These are phyloP conservation scores for Suillus weaverae DNA, from an alignment of 768 basidiomycete genomes.

Conservation along the genomic window DNA sequence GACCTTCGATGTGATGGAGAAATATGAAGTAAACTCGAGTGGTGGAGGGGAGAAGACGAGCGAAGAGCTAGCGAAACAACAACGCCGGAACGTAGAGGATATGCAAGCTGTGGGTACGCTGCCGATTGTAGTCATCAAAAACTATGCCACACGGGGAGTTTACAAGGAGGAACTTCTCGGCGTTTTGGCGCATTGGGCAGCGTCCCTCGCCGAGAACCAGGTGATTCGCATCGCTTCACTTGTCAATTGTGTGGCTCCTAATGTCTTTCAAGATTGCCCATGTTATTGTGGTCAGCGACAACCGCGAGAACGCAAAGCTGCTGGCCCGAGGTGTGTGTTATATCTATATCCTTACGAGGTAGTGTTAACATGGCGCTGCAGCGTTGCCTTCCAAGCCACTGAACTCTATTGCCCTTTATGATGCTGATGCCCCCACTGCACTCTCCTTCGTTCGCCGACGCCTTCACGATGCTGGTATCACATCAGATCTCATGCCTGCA, in stretches of 20 bases:
- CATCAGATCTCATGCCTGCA: slow-evolving; percentile 52
- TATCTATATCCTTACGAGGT: not conserved
- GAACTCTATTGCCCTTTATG: slow-evolving; percentile 73
- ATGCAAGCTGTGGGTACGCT: slow-evolving; percentile 56
- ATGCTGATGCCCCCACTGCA: slow-evolving; percentile 81
- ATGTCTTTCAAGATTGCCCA: slow-evolving; percentile 70
- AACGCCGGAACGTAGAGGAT: slow-evolving; percentile 39
- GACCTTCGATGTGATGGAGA: slow-evolving; percentile 16
- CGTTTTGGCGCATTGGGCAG: slow-evolving; percentile 84
- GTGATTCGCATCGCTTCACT: slow-evolving; percentile 35
- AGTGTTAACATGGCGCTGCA: not conserved
- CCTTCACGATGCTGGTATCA: slow-evolving; percentile 56
- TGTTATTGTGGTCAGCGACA: slow-evolving; percentile 88
- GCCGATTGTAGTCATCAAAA: slow-evolving; percentile 85
- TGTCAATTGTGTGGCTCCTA: slow-evolving; percentile 1
- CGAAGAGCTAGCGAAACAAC: slow-evolving; percentile 32
- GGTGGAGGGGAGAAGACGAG: slow-evolving; percentile 26
- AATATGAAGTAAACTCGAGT: slow-evolving; percentile 12
- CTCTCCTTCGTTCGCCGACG: slow-evolving; percentile 81
- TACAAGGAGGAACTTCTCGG: slow-evolving; percentile 70
- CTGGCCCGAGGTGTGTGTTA: slow-evolving; percentile 66
- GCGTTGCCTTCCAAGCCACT: slow-evolving; percentile 78
- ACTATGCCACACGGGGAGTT: slow-evolving; percentile 62
- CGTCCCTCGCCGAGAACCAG: slow-evolving; percentile 76
- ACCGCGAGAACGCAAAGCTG: slow-evolving; percentile 82